Evolutionary conservation across 2,329 filamentous ascomycete genomes (phyloP).

Genomic region (Colletotrichum simmondsii): DNA sequence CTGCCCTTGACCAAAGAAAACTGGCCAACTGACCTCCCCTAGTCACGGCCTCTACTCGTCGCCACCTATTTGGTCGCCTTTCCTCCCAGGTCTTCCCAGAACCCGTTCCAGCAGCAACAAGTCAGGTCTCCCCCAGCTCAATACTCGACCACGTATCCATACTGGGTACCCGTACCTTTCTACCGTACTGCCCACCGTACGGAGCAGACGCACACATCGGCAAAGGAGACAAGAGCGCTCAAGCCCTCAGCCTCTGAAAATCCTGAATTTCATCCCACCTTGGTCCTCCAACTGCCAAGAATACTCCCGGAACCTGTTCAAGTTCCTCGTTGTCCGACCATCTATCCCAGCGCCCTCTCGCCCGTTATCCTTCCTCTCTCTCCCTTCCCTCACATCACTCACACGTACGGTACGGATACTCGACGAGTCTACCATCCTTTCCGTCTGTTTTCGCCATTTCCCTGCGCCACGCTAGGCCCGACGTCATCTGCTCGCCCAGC

Average conservation of each 20-base stretch:
- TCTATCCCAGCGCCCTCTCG: conserved; percentile 20
- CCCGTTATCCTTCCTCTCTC: conserved; percentile 6
- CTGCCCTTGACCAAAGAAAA: not conserved
- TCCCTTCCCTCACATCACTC: not conserved
- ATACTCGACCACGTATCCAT: conserved; percentile 15
- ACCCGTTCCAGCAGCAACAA: not conserved
- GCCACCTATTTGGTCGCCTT: conserved; percentile 21
- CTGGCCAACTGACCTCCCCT: conserved; percentile 27
- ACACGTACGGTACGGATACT: not conserved
- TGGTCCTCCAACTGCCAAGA: conserved; percentile 30
- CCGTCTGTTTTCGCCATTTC: conserved; percentile 16
- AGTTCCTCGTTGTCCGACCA: conserved; percentile 26
- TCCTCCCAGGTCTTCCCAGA: conserved; percentile 15
- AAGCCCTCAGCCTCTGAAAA: conserved; percentile 31
- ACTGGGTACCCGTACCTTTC: not conserved
- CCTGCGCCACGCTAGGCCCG: conserved; percentile 34
- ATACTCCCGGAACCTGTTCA: conserved; percentile 27
- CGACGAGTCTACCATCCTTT: not conserved
- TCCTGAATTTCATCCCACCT: conserved; percentile 33
- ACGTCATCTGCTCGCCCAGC: conserved; percentile 33
- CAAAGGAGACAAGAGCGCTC: conserved; percentile 15
- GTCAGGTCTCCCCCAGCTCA: conserved; percentile 25
- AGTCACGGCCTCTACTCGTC: conserved; percentile 24
- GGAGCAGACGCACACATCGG: not conserved
- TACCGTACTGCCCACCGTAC: no score